Base-by-base conservation (phyloP, 2,329 filamentous ascomycete species). In the Clonostachys chloroleuca region DNA sequence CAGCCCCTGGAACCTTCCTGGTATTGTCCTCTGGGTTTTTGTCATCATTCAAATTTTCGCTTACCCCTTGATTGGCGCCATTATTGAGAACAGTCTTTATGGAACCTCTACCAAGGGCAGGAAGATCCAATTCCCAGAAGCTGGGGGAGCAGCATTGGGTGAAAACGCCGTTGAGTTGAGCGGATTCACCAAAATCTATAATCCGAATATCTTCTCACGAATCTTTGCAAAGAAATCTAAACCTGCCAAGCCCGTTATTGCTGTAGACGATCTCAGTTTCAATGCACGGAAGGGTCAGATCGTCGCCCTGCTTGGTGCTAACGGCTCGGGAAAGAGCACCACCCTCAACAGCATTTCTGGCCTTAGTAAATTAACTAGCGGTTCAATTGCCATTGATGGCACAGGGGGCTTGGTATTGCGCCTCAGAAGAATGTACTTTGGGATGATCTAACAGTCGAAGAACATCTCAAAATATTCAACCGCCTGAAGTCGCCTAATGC, bases 401-500 rank as follows among this genome's bases (percentile, higher is more conserved):
- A 84, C 82, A 10, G 88, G 88, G 89, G 89, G 0, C 77, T 96
- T 17, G 92, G 92, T 13, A 84, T 95, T 40, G 92, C 90, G 48
- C 92, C 92, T 0, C 92, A 96, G 62, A 92, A 92, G 72, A 96
- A 96, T 56, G 92, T 96, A 6, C 77, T 96, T 34, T 96, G 92
- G 91, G 87, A 92, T 55, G 85, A 91, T 49, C 69, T 96, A 47
- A 95, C 88, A 0, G 90, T 95, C 1, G 81, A 84, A 57, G 90
- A 96, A 63, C 92, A 96, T 58, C 82, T 96, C 14, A 69, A 70
- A 10, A 88, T 95, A 44, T 96, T 96, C 70, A 92, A 94, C 62
- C 75, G 77, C 42, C 74, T 96, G 43, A 96, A 96, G 60, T 79
- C 86, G 0, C 77, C 79, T 0, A 66, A 69, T 2, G 70, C 73